Evolutionary conservation across 768 basidiomycete species (phyloP), one percentile per base, ranked within the genome.

Genomic region (Panaeolus papilionaceus): DNA sequence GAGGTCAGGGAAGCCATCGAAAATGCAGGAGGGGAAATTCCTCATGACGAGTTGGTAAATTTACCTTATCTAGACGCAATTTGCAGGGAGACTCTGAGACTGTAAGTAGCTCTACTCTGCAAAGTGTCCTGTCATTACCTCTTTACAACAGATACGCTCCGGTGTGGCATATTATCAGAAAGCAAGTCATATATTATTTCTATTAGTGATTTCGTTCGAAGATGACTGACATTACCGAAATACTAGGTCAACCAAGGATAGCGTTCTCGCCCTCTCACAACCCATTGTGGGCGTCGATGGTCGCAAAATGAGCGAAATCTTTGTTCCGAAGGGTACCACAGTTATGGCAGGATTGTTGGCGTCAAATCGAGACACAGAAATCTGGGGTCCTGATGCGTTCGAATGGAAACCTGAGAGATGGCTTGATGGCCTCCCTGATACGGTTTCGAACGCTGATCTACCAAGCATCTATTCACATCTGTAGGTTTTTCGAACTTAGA

Each of bases 351-450:
- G 80, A 0, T 75, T 83, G 23, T 33, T 78, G 18, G 72, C 70
- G 37, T 70, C 77, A 23, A 86, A 85, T 68, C 71, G 77, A 16
- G 79, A 81, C 69, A 75, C 75, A n/a, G 75, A 73, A 0, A 68
- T 85, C 6, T 85, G 84, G 84, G 85, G 84, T 9, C 70, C 72
- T 12, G 84, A 86, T 66, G 79, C 81, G 1, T 63, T 71, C 12
- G 80, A 84, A 63, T 85, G 83, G 83, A 84, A 83, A 68, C 85
- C 84, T 0, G 83, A 85, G 68, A 74, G 85, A 18, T 86, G 85
- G 85, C 73, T 84, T 0, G 71, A 73, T 0, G 77, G 76, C 0
- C 75, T 83, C 18, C 83, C 82, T 9, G 72, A 78, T 10, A 66
- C 69, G 26, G 72, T 84, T 1, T 67, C 65, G 2, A 75, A 79